phyloP scores from a whole-genome alignment of 495 filamentous ascomycete species.

The Tuber umbilicatum region DNA sequence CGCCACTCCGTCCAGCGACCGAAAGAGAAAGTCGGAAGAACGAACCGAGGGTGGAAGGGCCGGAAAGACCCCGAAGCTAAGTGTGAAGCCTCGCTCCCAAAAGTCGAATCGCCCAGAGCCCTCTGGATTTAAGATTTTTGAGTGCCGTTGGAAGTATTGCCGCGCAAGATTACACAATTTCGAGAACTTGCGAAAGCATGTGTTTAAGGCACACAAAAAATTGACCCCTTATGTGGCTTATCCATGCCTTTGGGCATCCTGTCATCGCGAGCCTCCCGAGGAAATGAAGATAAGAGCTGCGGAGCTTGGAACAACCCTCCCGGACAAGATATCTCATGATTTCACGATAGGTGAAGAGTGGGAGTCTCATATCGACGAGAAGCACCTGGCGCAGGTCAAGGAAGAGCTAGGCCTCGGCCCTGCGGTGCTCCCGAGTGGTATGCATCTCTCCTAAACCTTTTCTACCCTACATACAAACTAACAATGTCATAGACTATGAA shows the following conservation, averaged over 20 bases:
- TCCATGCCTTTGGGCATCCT: conserved; percentile 33
- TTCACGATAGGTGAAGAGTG: conserved; percentile 25
- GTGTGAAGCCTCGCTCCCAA: neutral
- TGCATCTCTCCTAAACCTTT: neutral
- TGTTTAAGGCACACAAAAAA: conserved; percentile 50
- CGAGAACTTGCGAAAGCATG: conserved; percentile 56
- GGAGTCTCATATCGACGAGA: conserved; percentile 23
- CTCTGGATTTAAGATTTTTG: conserved; percentile 40
- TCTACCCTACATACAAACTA: neutral
- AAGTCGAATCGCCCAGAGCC: conserved; percentile 9
- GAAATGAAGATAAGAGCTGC: conserved; percentile 17
- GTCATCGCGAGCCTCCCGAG: conserved; percentile 16
- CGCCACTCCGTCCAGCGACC: neutral
- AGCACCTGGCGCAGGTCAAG: conserved; percentile 27
- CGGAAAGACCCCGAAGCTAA: neutral
- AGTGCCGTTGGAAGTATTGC: conserved; percentile 61
- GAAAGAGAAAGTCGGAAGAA: conserved; percentile 17
- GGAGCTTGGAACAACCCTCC: conserved; percentile 7
- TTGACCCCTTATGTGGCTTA: conserved; percentile 14
- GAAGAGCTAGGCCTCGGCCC: conserved; percentile 35
- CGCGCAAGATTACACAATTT: conserved; percentile 61
- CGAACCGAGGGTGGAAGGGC: conserved; percentile 1
- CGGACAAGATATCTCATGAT: conserved; percentile 14
- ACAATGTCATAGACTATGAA: conserved; percentile 24
- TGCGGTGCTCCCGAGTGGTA: conserved; percentile 23